A percentile compares a stretch with the other conserved stretches of the same genome.
Conservation (phyloP, 495 filamentous ascomycete species). For the Patellaria atrata region DNA sequence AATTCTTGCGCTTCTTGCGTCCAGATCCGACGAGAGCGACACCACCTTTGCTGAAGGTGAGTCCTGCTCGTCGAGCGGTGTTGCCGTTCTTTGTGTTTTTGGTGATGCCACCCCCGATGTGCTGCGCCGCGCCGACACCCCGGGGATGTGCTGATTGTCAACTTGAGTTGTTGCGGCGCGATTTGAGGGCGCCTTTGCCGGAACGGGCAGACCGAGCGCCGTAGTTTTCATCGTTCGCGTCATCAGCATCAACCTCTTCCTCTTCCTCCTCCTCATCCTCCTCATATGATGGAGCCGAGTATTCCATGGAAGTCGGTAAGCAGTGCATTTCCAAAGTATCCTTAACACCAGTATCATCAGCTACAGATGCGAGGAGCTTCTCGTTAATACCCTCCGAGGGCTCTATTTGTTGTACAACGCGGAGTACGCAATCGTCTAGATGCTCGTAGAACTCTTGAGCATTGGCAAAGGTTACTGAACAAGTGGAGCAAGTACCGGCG, state of each 20-base stretch:
- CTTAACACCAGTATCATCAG: slow-evolving; percentile 65
- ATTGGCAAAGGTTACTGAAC: slow-evolving; percentile 76
- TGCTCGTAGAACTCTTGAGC: slow-evolving; percentile 99
- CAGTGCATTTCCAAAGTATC: slow-evolving; percentile 74
- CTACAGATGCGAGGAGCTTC: slow-evolving; percentile 63
- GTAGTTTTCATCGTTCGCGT: slow-evolving; percentile 45
- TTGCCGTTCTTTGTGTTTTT: slow-evolving; percentile 30
- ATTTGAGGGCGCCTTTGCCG: slow-evolving; percentile 34
- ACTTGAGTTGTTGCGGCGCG: slow-evolving; percentile 31
- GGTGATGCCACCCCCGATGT: slow-evolving; percentile 39
- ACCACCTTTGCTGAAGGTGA: slow-evolving; percentile 35
- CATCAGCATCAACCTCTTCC: slow-evolving; percentile 48
- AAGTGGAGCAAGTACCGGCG: slow-evolving; percentile 86
- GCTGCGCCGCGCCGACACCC: slow-evolving; percentile 34
- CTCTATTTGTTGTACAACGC: slow-evolving; percentile 94
- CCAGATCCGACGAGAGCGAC: slow-evolving; percentile 43
- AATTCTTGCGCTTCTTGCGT: slow-evolving; percentile 80
- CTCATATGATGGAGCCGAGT: slow-evolving; percentile 34
- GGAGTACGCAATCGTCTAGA: slow-evolving; percentile 94
- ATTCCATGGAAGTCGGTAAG: slow-evolving; percentile 45
- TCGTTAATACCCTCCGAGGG: slow-evolving; percentile 95
- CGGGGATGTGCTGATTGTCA: slow-evolving; percentile 46
- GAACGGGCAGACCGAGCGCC: slow-evolving; percentile 34
- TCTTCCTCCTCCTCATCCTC: slow-evolving; percentile 43
- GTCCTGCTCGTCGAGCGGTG: slow-evolving; percentile 27